Conservation (phyloP, 106 monocot species). For the Iris macrosiphon region DNA sequence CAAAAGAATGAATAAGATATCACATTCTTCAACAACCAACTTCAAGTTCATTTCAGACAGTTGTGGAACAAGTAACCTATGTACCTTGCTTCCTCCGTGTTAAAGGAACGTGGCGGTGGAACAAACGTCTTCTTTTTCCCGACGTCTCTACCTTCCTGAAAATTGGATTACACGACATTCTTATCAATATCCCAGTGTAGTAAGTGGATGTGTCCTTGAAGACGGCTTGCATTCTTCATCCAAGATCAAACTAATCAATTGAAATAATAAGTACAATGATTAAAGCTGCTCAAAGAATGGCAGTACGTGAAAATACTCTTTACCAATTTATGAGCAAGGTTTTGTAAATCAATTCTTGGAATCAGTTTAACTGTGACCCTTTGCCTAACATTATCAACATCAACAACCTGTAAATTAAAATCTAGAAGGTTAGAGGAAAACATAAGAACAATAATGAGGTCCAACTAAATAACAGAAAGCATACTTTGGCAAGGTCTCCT, state of each 20-base stretch:
- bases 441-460: conserved; percentile 3
- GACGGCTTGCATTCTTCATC: no score
- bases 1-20: not conserved
- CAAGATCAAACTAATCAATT: no score
- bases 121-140: conserved; percentile 86
- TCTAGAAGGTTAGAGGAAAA: not conserved
- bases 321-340: conserved; percentile 85
- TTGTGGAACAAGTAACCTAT: not conserved
- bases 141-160: conserved; percentile 74
- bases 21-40: not conserved
- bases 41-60: not conserved
- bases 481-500: conserved; percentile 93
- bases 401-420: conserved; percentile 65
- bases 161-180: not conserved
- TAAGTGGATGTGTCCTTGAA: not conserved
- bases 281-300: conserved; percentile 93
- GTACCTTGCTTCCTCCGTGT: conserved; percentile 90
- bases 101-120: conserved; percentile 91
- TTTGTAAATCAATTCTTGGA: conserved; percentile 89
- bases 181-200: not conserved
- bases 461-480: not conserved
- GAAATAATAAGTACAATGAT: conserved; percentile 92
- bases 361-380: conserved; percentile 91
- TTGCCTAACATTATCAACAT: conserved; percentile 96
- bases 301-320: conserved; percentile 62